phyloP scores from a whole-genome alignment of 2,329 filamentous ascomycete species.

The Sphaerulina musiva region DNA sequence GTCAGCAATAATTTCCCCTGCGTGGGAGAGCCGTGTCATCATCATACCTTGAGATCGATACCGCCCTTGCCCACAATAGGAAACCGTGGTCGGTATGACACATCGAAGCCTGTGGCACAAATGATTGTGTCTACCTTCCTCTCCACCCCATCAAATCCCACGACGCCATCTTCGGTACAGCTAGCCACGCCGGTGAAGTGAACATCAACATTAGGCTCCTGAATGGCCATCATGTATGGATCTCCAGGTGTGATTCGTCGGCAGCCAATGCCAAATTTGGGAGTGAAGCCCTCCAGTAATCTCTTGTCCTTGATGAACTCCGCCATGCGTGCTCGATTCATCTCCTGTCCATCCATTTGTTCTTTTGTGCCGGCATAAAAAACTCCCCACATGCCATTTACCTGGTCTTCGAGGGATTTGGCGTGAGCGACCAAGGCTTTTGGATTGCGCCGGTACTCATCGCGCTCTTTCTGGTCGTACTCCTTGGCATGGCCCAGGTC shows the following conservation, averaged over 20 bases:
- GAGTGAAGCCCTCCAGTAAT: slow-evolving; percentile 44
- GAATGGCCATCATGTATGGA: slow-evolving; percentile 47
- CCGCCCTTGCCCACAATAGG: slow-evolving; percentile 40
- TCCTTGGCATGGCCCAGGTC: slow-evolving; percentile 42
- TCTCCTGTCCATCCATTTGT: slow-evolving; percentile 38
- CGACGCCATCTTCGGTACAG: slow-evolving; percentile 43
- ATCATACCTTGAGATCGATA: slow-evolving; percentile 31
- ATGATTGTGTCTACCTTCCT: slow-evolving; percentile 40
- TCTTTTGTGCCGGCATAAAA: slow-evolving; percentile 41
- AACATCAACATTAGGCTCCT: slow-evolving; percentile 46
- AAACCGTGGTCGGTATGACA: slow-evolving; percentile 40
- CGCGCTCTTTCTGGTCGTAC: slow-evolving; percentile 40
- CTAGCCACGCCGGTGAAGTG: slow-evolving; percentile 44
- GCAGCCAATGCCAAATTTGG: slow-evolving; percentile 43
- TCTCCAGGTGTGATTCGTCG: slow-evolving; percentile 46
- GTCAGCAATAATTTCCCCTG: neutral
- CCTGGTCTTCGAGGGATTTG: slow-evolving; percentile 30
- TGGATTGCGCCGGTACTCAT: slow-evolving; percentile 40
- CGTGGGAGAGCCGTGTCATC: neutral
- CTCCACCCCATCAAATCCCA: slow-evolving; percentile 40
- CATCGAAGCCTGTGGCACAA: slow-evolving; percentile 44
- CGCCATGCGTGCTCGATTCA: slow-evolving; percentile 36
- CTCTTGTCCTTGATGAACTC: slow-evolving; percentile 48
- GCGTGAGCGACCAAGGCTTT: slow-evolving; percentile 40
- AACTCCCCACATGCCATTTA: slow-evolving; percentile 44